phyloP scores from a whole-genome alignment of 2,329 filamentous ascomycete species.

The Penicillium decumbens region DNA sequence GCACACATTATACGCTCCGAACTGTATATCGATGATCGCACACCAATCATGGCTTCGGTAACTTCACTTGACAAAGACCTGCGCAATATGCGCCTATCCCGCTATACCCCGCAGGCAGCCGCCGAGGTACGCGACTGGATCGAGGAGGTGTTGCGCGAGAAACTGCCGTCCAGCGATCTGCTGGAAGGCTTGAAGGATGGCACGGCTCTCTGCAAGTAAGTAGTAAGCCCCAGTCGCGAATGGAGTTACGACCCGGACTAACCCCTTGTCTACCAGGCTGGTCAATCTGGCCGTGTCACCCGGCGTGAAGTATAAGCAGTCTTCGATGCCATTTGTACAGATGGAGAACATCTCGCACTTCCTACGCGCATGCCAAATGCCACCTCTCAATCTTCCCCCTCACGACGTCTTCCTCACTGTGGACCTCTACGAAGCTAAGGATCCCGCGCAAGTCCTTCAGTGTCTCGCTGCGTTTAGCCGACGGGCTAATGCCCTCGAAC shows the following conservation, averaged over 20 bases:
- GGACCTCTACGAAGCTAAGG: slow-evolving; percentile 91
- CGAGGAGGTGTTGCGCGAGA: slow-evolving; percentile 71
- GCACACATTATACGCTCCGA: neutral
- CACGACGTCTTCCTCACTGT: slow-evolving; percentile 97
- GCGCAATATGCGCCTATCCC: slow-evolving; percentile 83
- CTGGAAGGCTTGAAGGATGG: slow-evolving; percentile 86
- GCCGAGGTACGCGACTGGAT: slow-evolving; percentile 84
- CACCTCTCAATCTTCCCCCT: slow-evolving; percentile 79
- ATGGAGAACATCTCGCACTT: slow-evolving; percentile 99
- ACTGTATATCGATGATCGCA: neutral
- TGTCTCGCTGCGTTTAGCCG: slow-evolving; percentile 89
- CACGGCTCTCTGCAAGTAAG: slow-evolving; percentile 84
- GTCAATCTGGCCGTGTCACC: slow-evolving; percentile 74
- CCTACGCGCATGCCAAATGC: slow-evolving; percentile 76
- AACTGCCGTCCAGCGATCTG: slow-evolving; percentile 67
- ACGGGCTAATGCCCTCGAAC: slow-evolving; percentile 69
- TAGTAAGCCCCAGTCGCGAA: neutral
- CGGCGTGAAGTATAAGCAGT: slow-evolving; percentile 83
- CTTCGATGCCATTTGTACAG: slow-evolving; percentile 94
- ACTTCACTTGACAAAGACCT: slow-evolving; percentile 91
- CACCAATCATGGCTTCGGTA: slow-evolving; percentile 76
- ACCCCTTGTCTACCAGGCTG: slow-evolving; percentile 53
- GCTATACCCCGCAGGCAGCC: slow-evolving; percentile 86
- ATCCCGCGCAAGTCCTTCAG: slow-evolving; percentile 91
- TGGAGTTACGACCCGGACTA: slow-evolving; percentile 18